These are phyloP conservation scores for Chytriomyces hyalinus DNA, from an alignment of 192 early-diverging fungal genomes.

Conservation along the genomic window DNA sequence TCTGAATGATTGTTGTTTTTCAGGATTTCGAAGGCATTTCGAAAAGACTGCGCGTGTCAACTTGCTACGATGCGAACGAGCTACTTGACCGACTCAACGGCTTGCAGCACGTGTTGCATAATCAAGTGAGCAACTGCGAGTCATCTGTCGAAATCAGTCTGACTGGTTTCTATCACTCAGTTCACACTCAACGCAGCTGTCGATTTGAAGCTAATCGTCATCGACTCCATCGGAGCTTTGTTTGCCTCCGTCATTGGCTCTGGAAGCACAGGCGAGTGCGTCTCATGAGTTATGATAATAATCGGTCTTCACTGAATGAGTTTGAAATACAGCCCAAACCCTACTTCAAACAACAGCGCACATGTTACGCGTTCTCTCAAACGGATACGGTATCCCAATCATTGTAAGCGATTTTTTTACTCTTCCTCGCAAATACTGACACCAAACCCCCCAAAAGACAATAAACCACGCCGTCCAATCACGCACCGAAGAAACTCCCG, in stretches of 20 bases:
- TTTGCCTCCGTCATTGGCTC: constrained; percentile 26
- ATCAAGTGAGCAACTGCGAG: neutral
- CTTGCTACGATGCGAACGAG: constrained; percentile 19
- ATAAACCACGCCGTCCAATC: constrained; percentile 19
- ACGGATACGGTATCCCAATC: constrained; percentile 15
- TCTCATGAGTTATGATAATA: no score
- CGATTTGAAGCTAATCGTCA: constrained; percentile 9
- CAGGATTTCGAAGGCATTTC: neutral
- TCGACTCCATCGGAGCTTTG: constrained; percentile 29
- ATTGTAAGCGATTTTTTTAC: neutral
- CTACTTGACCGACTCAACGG: neutral
- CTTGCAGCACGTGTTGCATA: neutral
- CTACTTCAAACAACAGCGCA: neutral
- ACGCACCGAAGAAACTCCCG: neutral
- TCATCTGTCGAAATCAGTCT: neutral
- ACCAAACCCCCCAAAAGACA: neutral
- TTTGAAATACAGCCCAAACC: neutral
- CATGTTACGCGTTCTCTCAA: constrained; percentile 7
- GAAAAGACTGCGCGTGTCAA: constrained; percentile 1
- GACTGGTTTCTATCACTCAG: neutral
- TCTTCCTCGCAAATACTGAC: neutral
- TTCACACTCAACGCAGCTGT: neutral
- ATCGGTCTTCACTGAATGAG: no score
- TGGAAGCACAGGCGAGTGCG: neutral
- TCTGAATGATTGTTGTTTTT: neutral